Base-by-base conservation (phyloP, 441 rosid species). In the Populus hybrid region DNA sequence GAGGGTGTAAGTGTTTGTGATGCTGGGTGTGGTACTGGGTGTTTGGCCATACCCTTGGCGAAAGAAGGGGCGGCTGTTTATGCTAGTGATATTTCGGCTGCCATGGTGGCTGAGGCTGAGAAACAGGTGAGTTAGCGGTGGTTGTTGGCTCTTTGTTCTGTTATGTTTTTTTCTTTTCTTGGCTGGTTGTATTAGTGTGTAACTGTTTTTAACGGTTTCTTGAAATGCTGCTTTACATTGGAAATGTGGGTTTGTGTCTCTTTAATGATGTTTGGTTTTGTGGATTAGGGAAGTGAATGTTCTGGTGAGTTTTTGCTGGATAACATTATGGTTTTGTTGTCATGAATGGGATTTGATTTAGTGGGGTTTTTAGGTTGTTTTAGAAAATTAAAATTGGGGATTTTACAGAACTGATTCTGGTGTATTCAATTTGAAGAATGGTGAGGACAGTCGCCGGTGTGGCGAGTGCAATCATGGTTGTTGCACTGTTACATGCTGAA, bases 31-130 rank as follows among this genome's bases (percentile, higher is more conserved):
- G 98, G 98, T 12, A 93, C 97, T 0, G 96, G 98, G 0, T 78
- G 79, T 35, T 93, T 95, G 33, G 77, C 95, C 16, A 89, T 93
- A 81, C 99, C 97, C 4, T 83, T 95, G 64, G 96, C 98, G 3
- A 91, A 90, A 83, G 92, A 89, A 87, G 99, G 98, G 1, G 96
- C 98, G 1, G 36, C 86, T 45, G 99, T 95, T 68, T 90, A 80
- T 23, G 95, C 99, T 18, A 91, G 92, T 70, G 99, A 95, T 76
- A 95, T 95, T 76, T 95, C 98, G 9, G 92, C 97, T 7, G 93
- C 98, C 12, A 95, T 95, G 97, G 97, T 95, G 21, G 86, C 93
- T 2, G 98, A 95, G 85, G 99, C 98, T 29, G 80, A 92, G 87
- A 86, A 86, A 79, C 88, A 91, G 91, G 97, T 93, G 16, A 78